A percentile compares a stretch with the other conserved stretches of the same genome.
phyloP scores from a whole-genome alignment of 2,329 filamentous ascomycete species.

The Gliomastix tumulicola region DNA sequence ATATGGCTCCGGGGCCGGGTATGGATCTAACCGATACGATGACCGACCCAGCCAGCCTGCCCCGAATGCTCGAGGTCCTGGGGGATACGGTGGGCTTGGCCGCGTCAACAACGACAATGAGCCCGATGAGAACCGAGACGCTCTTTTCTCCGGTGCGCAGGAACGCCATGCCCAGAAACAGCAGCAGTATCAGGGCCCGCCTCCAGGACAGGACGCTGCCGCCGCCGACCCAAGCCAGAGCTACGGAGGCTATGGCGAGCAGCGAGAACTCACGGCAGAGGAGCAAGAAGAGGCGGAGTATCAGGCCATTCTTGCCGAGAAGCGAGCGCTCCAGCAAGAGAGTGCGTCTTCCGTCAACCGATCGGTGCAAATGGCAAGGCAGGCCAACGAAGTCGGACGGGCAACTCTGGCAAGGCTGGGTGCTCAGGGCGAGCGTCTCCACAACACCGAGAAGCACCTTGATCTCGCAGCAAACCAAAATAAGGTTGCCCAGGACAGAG shows the following conservation, averaged over 20 bases:
- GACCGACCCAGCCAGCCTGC: constrained; percentile 17
- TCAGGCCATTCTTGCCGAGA: constrained; percentile 44
- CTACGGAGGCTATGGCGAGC: constrained; percentile 54
- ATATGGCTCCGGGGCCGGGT: constrained; percentile 43
- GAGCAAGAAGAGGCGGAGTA: constrained; percentile 69
- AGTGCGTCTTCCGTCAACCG: constrained; percentile 41
- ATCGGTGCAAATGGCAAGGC: constrained; percentile 30
- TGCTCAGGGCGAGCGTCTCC: constrained; percentile 71
- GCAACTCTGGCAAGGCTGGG: constrained; percentile 68
- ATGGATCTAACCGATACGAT: constrained; percentile 47
- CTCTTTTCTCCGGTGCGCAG: constrained; percentile 53
- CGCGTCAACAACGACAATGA: constrained; percentile 30
- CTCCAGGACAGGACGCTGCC: constrained; percentile 7
- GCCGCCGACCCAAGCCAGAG: constrained; percentile 14
- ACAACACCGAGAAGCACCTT: constrained; percentile 77
- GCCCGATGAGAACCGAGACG: constrained; percentile 51
- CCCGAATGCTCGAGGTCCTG: constrained; percentile 34
- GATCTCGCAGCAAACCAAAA: constrained; percentile 74
- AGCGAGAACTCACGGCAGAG: constrained; percentile 76
- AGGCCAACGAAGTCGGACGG: constrained; percentile 51
- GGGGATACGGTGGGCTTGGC: constrained; percentile 56
- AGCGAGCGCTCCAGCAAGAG: constrained; percentile 68
- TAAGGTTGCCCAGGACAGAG: constrained; percentile 69
- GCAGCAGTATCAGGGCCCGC: constrained; percentile 4
- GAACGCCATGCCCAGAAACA: constrained; percentile 37